These are phyloP conservation scores for Tricholoma flavovirens DNA, from an alignment of 768 basidiomycete genomes.

Conservation along the genomic window DNA sequence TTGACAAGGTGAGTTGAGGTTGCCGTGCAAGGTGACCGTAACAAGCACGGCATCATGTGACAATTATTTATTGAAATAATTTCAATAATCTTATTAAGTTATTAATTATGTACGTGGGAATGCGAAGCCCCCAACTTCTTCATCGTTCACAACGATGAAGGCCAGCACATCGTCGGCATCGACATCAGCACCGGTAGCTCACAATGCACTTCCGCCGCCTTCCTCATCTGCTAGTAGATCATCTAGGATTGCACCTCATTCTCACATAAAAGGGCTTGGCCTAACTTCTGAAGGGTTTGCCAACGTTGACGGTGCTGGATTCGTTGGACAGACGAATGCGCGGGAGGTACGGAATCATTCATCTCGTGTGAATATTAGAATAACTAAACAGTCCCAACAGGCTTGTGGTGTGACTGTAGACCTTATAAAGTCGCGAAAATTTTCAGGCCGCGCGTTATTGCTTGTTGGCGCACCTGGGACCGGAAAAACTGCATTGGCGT, in stretches of 20 bases:
- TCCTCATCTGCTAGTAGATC: conserved; percentile 59
- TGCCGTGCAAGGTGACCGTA: no score
- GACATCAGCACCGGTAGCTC: conserved; percentile 51
- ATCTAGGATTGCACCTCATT: conserved; percentile 85
- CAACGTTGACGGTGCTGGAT: conserved; percentile 67
- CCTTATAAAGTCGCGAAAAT: conserved; percentile 85
- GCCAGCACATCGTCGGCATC: conserved; percentile 36
- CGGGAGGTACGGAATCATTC: conserved; percentile 61
- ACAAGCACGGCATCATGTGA: no score
- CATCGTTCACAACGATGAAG: not conserved
- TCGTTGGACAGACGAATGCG: conserved; percentile 85
- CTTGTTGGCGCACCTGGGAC: conserved; percentile 96
- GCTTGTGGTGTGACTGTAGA: conserved; percentile 90
- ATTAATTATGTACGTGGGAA: not conserved
- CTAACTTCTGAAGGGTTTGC: conserved; percentile 81
- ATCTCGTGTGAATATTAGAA: not conserved
- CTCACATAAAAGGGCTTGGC: conserved; percentile 96
- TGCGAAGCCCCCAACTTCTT: not conserved
- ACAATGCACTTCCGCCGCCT: conserved; percentile 70
- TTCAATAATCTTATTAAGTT: not conserved
- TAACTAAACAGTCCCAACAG: conserved; percentile 30
- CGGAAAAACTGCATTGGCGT: conserved; percentile 93
- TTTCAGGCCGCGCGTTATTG: conserved; percentile 88
- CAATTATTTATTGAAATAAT: no score
- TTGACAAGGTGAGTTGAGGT: no score